A percentile compares a stretch with the other conserved stretches of the same genome.
Evolutionary conservation across 257 asterid species (phyloP).

Genomic region (Avicennia marina): DNA sequence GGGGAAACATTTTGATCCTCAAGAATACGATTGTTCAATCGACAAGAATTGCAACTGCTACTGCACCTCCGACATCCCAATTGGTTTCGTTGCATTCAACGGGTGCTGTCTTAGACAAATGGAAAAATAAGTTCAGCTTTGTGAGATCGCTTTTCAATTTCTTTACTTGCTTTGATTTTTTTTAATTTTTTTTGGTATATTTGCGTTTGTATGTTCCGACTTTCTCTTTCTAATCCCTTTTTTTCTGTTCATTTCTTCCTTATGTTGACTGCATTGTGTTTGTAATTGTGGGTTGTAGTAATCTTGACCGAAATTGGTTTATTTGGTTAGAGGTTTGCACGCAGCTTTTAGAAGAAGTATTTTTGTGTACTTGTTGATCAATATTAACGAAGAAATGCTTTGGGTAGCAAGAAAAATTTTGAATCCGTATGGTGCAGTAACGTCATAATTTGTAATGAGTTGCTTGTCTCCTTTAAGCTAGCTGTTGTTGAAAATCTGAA

Average conservation of each 20-base stretch:
- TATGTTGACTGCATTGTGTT: background rate
- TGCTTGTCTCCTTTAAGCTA: background rate
- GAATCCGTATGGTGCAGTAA: background rate
- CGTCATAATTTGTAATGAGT: background rate
- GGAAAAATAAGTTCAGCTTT: conserved; percentile 46
- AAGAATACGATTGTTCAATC: conserved; percentile 38
- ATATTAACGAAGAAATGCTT: background rate
- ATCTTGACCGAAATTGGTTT: background rate
- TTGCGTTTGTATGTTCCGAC: background rate
- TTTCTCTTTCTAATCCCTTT: background rate
- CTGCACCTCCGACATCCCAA: conserved; percentile 18
- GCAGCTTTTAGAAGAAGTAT: background rate
- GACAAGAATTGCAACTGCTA: conserved; percentile 21
- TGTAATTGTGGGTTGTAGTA: background rate
- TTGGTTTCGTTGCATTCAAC: conserved; percentile 58
- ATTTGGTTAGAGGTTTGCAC: background rate
- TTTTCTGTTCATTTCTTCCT: background rate
- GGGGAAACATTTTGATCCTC: conserved; percentile 43
- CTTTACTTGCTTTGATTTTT: background rate
- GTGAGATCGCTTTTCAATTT: conserved; percentile 33
- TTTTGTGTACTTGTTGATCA: background rate
- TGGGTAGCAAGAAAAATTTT: background rate
- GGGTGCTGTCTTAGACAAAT: conserved; percentile 28
- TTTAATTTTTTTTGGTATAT: background rate
- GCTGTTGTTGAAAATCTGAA: conserved; percentile 1